phyloP scores from a whole-genome alignment of 768 basidiomycete species.

The Mycena floridula region DNA sequence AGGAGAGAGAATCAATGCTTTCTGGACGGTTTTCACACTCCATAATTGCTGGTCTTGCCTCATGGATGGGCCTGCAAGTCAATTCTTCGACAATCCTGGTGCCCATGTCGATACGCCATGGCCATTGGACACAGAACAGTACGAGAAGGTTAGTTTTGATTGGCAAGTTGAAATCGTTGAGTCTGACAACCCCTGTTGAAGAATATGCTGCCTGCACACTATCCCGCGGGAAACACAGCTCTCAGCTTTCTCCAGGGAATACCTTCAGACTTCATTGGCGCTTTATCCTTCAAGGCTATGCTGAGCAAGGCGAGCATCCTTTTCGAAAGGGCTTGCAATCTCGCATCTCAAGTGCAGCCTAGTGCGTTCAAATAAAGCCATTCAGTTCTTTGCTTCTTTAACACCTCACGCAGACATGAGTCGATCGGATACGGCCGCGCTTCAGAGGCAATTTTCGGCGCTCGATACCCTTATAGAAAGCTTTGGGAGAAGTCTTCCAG shows the following conservation, averaged over 20 bases:
- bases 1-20: slow-evolving; percentile 35
- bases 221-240: slow-evolving; percentile 10
- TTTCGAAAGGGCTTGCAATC: slow-evolving; percentile 15
- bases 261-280: too few species aligned
- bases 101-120: slow-evolving; percentile 8
- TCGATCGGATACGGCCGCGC: slow-evolving; percentile 10
- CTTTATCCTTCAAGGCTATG: slow-evolving; percentile 2
- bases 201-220: slow-evolving; percentile 15
- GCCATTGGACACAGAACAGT: slow-evolving; percentile 7
- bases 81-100: slow-evolving; percentile 6
- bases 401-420: background rate
- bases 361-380: too few species aligned
- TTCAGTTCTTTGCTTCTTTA: background rate
- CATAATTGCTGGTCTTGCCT: slow-evolving; percentile 25
- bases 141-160: slow-evolving; percentile 10
- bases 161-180: background rate
- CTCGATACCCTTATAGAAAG: slow-evolving; percentile 20
- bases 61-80: slow-evolving; percentile 12
- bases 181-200: background rate
- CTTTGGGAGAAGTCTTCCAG: slow-evolving; percentile 8
- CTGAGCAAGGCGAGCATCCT: slow-evolving; percentile 10
- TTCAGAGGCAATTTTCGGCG: slow-evolving; percentile 16
- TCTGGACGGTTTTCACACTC: slow-evolving; percentile 33
- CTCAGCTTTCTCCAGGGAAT: slow-evolving; percentile 6
- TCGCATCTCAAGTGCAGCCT: slow-evolving; percentile 9